These are phyloP conservation scores for Staphylotrichum longicolle DNA, from an alignment of 495 filamentous ascomycete species.

Conservation along the genomic window DNA sequence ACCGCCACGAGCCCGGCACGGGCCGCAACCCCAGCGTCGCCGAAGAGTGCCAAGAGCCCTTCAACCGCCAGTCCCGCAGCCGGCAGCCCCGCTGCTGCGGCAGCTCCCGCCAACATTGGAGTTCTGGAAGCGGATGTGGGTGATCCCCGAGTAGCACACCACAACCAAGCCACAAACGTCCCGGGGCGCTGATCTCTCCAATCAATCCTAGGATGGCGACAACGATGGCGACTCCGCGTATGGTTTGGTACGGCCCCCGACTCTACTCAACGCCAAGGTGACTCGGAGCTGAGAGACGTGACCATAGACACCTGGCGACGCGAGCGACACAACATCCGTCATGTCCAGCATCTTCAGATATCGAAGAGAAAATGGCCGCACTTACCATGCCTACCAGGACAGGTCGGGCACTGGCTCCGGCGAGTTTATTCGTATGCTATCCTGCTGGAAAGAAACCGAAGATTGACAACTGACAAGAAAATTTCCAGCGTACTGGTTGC, in stretches of 20 bases:
- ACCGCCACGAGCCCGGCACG: too few relatives aligned
- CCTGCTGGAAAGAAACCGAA: neutral
- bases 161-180: too few relatives aligned
- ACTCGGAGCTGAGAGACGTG: neutral
- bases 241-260: neutral
- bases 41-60: too few relatives aligned
- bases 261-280: neutral
- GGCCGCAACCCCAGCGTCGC: too few relatives aligned
- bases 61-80: too few relatives aligned
- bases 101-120: too few relatives aligned
- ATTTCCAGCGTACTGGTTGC: slow-evolving; percentile 4
- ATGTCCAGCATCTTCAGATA: slow-evolving; percentile 29
- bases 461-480: neutral
- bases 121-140: neutral
- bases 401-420: neutral
- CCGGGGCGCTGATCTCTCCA: too few relatives aligned
- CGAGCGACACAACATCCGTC: slow-evolving; percentile 11
- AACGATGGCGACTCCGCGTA: neutral
- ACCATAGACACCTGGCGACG: too few relatives aligned
- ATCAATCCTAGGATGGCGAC: neutral
- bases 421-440: neutral
- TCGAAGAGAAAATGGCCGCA: slow-evolving; percentile 35
- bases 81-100: too few relatives aligned
- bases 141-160: too few relatives aligned
- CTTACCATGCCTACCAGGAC: slow-evolving; percentile 14